These are phyloP conservation scores for Colletotrichum musae DNA, from an alignment of 2,329 filamentous ascomycete genomes.

Conservation along the genomic window DNA sequence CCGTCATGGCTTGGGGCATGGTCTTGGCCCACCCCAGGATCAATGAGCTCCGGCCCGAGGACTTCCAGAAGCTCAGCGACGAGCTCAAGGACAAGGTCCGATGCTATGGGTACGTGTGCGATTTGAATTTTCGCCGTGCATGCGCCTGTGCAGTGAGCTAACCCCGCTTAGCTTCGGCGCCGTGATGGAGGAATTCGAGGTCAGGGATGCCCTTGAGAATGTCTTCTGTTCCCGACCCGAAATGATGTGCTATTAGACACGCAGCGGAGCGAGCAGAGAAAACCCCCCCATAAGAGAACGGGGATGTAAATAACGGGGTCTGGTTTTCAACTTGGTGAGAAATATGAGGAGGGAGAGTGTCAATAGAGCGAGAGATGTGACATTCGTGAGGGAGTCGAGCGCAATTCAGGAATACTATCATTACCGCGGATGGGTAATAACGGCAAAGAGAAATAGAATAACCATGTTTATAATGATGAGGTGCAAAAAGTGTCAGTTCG, in stretches of 20 bases:
- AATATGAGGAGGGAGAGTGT: too few relatives aligned
- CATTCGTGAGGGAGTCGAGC: constrained; percentile 11
- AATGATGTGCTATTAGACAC: constrained; percentile 33
- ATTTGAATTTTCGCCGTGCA: neutral
- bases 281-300: too few relatives aligned
- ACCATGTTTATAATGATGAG: neutral
- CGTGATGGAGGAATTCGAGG: constrained; percentile 77
- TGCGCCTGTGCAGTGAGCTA: constrained; percentile 13
- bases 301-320: neutral
- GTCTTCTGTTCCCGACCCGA: constrained; percentile 65
- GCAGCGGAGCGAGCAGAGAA: neutral
- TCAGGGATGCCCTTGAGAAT: constrained; percentile 82
- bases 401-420: constrained; percentile 24
- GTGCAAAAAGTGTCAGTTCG: too few relatives aligned
- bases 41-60: constrained; percentile 73
- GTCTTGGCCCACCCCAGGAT: constrained; percentile 81
- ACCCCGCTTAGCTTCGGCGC: constrained; percentile 68
- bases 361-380: too few relatives aligned
- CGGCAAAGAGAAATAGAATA: neutral
- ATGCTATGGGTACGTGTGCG: constrained; percentile 89
- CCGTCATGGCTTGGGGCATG: constrained; percentile 94
- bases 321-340: neutral
- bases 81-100: constrained; percentile 85
- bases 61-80: constrained; percentile 80
- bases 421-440: constrained; percentile 32